These are phyloP conservation scores for Yamadazyma blattariae DNA, from an alignment of 1,139 yeast species.

Conservation along the genomic window DNA sequence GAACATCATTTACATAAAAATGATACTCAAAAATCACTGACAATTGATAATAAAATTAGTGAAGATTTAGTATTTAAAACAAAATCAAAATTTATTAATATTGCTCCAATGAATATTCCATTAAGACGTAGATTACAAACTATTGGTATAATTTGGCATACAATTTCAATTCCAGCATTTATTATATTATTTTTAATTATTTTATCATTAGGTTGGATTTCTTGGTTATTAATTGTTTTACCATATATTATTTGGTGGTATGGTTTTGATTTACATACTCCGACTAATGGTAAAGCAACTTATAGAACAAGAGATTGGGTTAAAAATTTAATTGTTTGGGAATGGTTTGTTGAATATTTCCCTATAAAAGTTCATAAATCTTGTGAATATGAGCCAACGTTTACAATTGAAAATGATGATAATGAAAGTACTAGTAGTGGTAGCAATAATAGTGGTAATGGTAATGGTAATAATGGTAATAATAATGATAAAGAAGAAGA, in stretches of 20 bases:
- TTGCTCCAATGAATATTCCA: constrained; percentile 58
- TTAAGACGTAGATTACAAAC: constrained; percentile 63
- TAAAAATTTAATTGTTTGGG: constrained; percentile 64
- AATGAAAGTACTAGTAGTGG: constrained; percentile 19
- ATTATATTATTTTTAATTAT: constrained; percentile 51
- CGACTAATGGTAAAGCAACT: constrained; percentile 69
- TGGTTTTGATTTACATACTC: constrained; percentile 56
- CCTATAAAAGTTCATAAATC: constrained; percentile 78
- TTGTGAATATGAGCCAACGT: constrained; percentile 73
- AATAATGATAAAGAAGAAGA: constrained; percentile 25
- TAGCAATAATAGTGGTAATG: constrained; percentile 28
- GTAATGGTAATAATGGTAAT: constrained; percentile 26
- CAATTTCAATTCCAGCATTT: constrained; percentile 65
- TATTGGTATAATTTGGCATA: constrained; percentile 72
- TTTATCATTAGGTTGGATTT: constrained; percentile 59
- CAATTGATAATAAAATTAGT: too few relatives aligned
- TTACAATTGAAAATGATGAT: constrained; percentile 25
- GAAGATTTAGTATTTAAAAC: too few relatives aligned
- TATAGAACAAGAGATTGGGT: constrained; percentile 57
- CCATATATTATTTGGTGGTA: constrained; percentile 61
- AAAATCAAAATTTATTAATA: constrained; percentile 24
- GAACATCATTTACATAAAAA: too few relatives aligned
- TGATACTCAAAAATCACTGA: too few relatives aligned
- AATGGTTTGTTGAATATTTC: constrained; percentile 71
- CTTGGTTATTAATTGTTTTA: constrained; percentile 64